These are phyloP conservation scores for Allium cepa DNA, from an alignment of 106 monocot genomes.

Conservation along the genomic window DNA sequence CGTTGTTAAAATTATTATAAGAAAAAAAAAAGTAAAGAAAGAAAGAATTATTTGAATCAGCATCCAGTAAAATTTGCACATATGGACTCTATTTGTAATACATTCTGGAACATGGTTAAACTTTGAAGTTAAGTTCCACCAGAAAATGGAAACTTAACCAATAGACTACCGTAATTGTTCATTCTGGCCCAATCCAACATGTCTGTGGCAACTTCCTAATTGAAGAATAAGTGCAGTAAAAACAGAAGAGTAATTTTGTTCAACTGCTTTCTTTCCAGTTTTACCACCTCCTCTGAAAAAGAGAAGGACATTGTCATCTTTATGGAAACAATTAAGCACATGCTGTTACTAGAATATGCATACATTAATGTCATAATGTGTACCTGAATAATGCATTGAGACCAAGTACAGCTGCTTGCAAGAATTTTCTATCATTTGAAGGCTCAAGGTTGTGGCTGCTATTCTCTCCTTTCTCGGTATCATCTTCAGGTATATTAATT, in stretches of 20 bases:
- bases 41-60: neutral
- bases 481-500: constrained; percentile 26
- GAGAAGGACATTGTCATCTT: no score
- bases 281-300: constrained; percentile 81
- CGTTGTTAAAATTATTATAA: no score
- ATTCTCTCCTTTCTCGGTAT: constrained; percentile 54
- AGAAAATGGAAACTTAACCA: no score
- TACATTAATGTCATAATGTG: neutral
- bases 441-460: constrained; percentile 28
- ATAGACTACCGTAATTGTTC: constrained; percentile 55
- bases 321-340: neutral
- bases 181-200: constrained; percentile 35
- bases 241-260: constrained; percentile 84
- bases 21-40: neutral
- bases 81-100: no score
- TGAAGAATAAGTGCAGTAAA: constrained; percentile 81
- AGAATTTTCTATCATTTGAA: constrained; percentile 37
- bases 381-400: constrained; percentile 85
- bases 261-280: constrained; percentile 86
- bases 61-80: no score
- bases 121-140: no score
- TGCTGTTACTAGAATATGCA: neutral
- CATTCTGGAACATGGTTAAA: no score
- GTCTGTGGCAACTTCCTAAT: constrained; percentile 78
- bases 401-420: constrained; percentile 63